Percentiles rank a stretch among this genome's conserved stretches.
Evolutionary conservation across 768 basidiomycete species (phyloP).

Genomic region (Russula compacta): DNA sequence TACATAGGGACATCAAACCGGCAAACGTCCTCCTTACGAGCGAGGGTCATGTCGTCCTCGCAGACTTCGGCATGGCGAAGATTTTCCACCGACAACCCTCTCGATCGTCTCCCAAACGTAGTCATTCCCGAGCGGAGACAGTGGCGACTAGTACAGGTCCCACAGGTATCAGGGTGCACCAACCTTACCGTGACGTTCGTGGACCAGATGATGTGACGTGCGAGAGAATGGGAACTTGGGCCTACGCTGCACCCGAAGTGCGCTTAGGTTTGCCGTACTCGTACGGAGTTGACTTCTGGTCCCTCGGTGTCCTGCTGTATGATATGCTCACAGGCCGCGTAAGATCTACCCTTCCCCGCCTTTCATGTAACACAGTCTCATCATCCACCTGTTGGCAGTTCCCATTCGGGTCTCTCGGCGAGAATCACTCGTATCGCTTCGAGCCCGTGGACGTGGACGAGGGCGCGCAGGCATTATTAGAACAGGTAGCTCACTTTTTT

Average conservation of each 20-base stretch:
- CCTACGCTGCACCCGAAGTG: constrained; percentile 20
- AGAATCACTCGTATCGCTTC: constrained; percentile 2
- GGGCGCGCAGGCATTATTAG: constrained; percentile 11
- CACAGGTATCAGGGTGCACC: constrained; percentile 4
- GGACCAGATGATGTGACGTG: constrained; percentile 1
- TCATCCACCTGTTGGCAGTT: neutral
- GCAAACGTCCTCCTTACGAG: constrained; percentile 24
- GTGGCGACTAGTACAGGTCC: neutral
- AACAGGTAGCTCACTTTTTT: neutral
- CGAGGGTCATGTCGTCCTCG: constrained; percentile 14
- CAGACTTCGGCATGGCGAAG: constrained; percentile 21
- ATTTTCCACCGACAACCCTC: neutral
- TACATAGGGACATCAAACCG: constrained; percentile 44
- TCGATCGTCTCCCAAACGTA: neutral
- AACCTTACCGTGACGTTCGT: constrained; percentile 1
- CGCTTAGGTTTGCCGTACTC: constrained; percentile 14
- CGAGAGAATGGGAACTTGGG: constrained; percentile 14
- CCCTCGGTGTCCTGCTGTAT: constrained; percentile 17
- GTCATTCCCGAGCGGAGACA: neutral
- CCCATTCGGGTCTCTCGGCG: constrained; percentile 18
- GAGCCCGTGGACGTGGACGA: constrained; percentile 17
- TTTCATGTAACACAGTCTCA: neutral
- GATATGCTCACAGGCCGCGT: constrained; percentile 21
- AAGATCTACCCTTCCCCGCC: neutral
- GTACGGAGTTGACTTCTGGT: constrained; percentile 21